These are phyloP conservation scores for Scheffersomyces illinoinensis DNA, from an alignment of 1,139 yeast genomes.

Conservation along the genomic window DNA sequence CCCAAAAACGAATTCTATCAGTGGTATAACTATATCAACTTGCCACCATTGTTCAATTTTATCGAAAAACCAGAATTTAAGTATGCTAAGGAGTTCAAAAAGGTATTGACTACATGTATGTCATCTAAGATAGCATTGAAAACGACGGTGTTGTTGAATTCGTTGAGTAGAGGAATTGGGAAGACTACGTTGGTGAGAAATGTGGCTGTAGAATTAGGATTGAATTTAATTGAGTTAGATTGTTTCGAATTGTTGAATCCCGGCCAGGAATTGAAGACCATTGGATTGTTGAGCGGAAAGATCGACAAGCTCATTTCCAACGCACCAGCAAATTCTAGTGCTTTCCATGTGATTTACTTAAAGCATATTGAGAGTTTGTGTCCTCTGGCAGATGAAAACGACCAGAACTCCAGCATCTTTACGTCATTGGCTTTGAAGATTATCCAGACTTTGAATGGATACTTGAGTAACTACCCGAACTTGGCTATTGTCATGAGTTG, in stretches of 20 bases:
- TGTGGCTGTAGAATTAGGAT: conserved; percentile 59
- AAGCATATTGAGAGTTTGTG: conserved; percentile 78
- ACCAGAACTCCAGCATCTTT: conserved; percentile 55
- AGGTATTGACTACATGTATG: conserved; percentile 49
- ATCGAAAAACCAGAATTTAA: conserved; percentile 32
- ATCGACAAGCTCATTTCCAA: conserved; percentile 54
- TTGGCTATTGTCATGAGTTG: conserved; percentile 68
- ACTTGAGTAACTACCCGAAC: conserved; percentile 35
- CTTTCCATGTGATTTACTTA: conserved; percentile 51
- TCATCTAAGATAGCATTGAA: conserved; percentile 42
- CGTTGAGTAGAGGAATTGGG: conserved; percentile 78
- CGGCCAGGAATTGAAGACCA: conserved; percentile 75
- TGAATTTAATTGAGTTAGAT: conserved; percentile 70
- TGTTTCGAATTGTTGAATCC: conserved; percentile 61
- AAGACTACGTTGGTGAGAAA: conserved; percentile 65
- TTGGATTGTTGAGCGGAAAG: conserved; percentile 76
- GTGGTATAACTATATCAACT: conserved; percentile 46
- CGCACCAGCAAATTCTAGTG: conserved; percentile 14
- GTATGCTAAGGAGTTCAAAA: conserved; percentile 53
- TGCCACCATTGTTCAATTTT: conserved; percentile 44
- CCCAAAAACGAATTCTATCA: conserved; percentile 35
- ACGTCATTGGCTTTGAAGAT: conserved; percentile 63
- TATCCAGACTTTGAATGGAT: conserved; percentile 58
- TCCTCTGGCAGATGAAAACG: conserved; percentile 62
- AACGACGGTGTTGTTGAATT: conserved; percentile 66